These are phyloP conservation scores for Poterioochromonas sp. DNA, from an alignment of 352 stramenopile species.

Conservation along the genomic window DNA sequence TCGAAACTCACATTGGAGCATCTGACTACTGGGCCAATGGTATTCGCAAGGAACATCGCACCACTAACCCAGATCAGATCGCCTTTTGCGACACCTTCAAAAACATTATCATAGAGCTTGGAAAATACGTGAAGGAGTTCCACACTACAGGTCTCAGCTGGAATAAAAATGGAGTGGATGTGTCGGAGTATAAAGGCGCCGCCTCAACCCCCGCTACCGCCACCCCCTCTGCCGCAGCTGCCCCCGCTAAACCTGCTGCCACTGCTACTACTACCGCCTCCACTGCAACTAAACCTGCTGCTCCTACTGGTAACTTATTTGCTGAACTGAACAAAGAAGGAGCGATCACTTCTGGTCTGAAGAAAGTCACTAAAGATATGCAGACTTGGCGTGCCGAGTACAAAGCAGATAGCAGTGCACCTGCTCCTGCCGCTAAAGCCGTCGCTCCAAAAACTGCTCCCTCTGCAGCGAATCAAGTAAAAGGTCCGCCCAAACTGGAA, in stretches of 20 bases:
- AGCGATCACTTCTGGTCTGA: conserved; percentile 79
- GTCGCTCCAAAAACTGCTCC: conserved; percentile 39
- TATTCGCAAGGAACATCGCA: conserved; percentile 91
- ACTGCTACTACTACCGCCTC: conserved; percentile 34
- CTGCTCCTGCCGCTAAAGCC: conserved; percentile 44
- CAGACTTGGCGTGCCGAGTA: conserved; percentile 93
- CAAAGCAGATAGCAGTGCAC: conserved; percentile 54
- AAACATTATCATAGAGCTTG: conserved; percentile 72
- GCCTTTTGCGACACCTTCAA: conserved; percentile 88
- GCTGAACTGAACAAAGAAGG: conserved; percentile 74
- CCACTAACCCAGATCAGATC: conserved; percentile 73
- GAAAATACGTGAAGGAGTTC: conserved; percentile 84
- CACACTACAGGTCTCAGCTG: conserved; percentile 86
- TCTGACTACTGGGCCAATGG: conserved; percentile 95
- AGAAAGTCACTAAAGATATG: conserved; percentile 85
- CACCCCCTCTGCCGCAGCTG: conserved; percentile 43
- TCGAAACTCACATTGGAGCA: conserved; percentile 84
- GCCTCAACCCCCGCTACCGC: conserved; percentile 40
- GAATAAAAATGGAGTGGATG: conserved; percentile 66
- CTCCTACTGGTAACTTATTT: conserved; percentile 68
- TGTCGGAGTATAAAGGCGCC: conserved; percentile 39
- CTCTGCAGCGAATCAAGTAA: conserved; percentile 27
- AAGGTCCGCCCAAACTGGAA: conserved; percentile 54
- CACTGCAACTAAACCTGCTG: conserved; percentile 47
- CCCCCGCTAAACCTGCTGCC: conserved; percentile 45